Percentiles rank a stretch among this genome's conserved stretches.
Conservation (phyloP, 345 rosid species). For the Excoecaria cochinchinensis region DNA sequence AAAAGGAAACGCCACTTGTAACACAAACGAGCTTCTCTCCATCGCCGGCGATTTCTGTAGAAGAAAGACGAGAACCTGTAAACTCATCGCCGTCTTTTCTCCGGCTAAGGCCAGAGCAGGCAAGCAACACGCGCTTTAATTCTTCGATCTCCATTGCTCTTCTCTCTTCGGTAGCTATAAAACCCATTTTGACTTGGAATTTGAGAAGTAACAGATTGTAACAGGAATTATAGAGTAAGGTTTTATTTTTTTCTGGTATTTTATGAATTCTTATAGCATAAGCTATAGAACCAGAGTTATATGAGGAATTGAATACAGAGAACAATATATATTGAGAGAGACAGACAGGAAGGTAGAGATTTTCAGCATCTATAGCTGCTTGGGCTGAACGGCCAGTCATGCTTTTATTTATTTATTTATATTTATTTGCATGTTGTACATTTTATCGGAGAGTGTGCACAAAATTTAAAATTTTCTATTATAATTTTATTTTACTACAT, state of each 20-base stretch:
- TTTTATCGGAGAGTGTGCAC: no score
- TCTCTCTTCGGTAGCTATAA: constrained; percentile 47
- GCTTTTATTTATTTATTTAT: neutral
- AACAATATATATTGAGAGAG: no score
- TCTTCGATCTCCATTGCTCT: constrained; percentile 49
- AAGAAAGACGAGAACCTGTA: constrained; percentile 12
- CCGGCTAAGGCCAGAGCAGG: constrained; percentile 36
- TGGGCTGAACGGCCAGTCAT: neutral
- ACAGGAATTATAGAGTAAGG: neutral
- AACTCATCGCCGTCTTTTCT: constrained; percentile 40
- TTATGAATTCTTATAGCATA: neutral
- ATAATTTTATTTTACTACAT: no score
- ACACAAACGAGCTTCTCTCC: constrained; percentile 55
- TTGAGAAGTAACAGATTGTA: neutral
- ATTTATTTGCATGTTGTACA: no score
- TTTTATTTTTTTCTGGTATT: neutral
- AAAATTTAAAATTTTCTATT: no score
- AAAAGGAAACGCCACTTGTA: constrained; percentile 73
- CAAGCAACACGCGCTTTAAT: constrained; percentile 43
- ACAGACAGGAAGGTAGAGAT: neutral
- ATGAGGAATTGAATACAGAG: no score
- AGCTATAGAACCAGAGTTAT: neutral
- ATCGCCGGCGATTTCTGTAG: neutral
- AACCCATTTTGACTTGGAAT: constrained; percentile 34
- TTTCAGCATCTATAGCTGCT: neutral